phyloP scores from a whole-genome alignment of 1,284 basidiomycete genomes.

The Melampsora americana region DNA sequence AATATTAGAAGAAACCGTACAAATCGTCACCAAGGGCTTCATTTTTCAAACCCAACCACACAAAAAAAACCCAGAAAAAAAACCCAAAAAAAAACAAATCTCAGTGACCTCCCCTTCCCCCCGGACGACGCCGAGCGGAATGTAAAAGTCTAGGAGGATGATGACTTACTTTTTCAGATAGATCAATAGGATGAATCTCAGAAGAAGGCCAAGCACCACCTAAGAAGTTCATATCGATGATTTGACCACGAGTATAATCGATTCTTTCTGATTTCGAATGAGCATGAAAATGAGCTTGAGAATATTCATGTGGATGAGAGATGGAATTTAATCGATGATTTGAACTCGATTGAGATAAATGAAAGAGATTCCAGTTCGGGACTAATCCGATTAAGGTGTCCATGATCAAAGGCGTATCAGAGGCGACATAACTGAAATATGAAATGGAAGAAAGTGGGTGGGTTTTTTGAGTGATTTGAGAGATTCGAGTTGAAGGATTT shows the following conservation, averaged over 20 bases:
- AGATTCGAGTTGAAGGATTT: too few relatives aligned
- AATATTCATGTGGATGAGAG: constrained; percentile 42
- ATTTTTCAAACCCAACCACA: too few relatives aligned
- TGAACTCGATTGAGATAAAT: constrained; percentile 16
- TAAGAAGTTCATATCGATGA: constrained; percentile 41
- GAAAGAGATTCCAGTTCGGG: constrained; percentile 31
- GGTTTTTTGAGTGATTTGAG: too few relatives aligned
- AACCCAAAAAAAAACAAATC: too few relatives aligned
- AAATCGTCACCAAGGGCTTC: constrained; percentile 43
- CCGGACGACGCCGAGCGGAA: too few relatives aligned
- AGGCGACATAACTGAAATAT: constrained; percentile 31
- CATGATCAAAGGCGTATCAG: constrained; percentile 31
- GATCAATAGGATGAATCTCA: not conserved
- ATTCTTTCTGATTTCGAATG: constrained; percentile 29
- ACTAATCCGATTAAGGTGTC: constrained; percentile 19
- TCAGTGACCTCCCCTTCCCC: too few relatives aligned
- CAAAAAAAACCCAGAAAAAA: too few relatives aligned
- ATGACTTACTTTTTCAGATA: not conserved
- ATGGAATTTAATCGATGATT: constrained; percentile 10
- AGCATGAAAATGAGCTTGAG: constrained; percentile 35
- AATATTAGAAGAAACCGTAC: constrained; percentile 43
- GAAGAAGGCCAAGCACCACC: constrained; percentile 35
- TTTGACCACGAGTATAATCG: constrained; percentile 24
- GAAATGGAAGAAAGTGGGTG: not conserved
- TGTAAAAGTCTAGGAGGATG: too few relatives aligned